phyloP scores from a whole-genome alignment of 192 early-diverging fungal species.

The Gonapodya prolifera region DNA sequence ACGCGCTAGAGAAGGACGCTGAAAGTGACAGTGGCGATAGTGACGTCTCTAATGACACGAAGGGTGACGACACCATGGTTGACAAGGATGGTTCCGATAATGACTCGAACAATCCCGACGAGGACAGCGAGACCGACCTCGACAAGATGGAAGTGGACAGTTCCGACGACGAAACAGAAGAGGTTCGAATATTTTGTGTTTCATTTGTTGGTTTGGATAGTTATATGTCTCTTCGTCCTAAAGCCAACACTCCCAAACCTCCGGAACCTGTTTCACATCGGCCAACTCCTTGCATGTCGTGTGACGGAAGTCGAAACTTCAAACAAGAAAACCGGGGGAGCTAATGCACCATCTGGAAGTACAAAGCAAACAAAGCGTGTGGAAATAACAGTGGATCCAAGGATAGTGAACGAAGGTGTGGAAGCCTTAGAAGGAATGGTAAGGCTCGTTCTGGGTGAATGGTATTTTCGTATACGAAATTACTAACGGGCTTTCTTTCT shows the following conservation, averaged over 20 bases:
- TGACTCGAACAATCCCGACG: conserved; percentile 20
- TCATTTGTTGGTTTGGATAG: too few relatives aligned
- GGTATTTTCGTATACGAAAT: neutral
- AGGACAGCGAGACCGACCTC: conserved; percentile 8
- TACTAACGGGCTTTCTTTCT: neutral
- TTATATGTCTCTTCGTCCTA: too few relatives aligned
- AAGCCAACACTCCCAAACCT: conserved; percentile 56
- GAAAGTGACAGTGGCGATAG: neutral
- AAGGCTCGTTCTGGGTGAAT: conserved; percentile 6
- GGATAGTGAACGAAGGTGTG: conserved; percentile 52
- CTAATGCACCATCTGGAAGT: neutral
- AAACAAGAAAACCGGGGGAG: conserved; percentile 9
- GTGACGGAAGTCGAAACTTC: conserved; percentile 38
- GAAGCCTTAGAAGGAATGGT: conserved; percentile 64
- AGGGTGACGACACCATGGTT: conserved; percentile 11
- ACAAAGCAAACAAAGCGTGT: neutral
- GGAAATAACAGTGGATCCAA: conserved; percentile 19
- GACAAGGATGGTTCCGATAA: conserved; percentile 40
- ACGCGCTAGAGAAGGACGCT: neutral
- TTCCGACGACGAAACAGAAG: conserved; percentile 5
- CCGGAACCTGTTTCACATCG: conserved; percentile 53
- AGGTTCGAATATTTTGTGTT: too few relatives aligned
- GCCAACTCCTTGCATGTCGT: conserved; percentile 70
- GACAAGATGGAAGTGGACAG: neutral
- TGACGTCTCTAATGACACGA: neutral